Evolutionary conservation across 148 eudicot species (phyloP), one percentile per base, ranked within the genome.

Genomic region (Camellia lanceoleosa): DNA sequence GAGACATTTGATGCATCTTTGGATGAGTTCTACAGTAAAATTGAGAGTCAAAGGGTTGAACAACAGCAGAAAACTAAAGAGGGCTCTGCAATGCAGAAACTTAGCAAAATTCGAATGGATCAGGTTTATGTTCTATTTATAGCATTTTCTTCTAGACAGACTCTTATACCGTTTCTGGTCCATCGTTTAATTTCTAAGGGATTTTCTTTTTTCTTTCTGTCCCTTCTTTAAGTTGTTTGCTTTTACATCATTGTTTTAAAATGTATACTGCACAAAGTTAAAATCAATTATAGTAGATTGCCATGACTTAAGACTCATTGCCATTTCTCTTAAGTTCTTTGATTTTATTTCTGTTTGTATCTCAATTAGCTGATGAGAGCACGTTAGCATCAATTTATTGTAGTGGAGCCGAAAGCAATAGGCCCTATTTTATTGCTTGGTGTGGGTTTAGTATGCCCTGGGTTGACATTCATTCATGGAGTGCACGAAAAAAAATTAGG

Each of bases 11-110:
- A 96, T 87, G 93, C 91, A 75, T 92, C 98, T 79, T 86, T 96
- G 82, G 99, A 96, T 83, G 99, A 96, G 74, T 96, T 93, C 83
- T 96, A 96, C 80, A 96, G 99, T 83, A 96, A 96, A 86, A 96
- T 96, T 86, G 99, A 96, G 89, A 89, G 92, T 79, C 99, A 96
- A 80, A 89, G 98, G 78, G 61, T 86, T 60, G 95, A 96, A 80
- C 97, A 91, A 61, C 99, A 91, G 79, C 97, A 96, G 75, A 91
- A 93, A 78, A 85, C 92, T 56, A 96, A 93, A 92, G 97, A 93
- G 86, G 92, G 89, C 82, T 89, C 95, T 86, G 97, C 98, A 19
- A 82, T 86, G 84, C 99, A 93, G 82, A 96, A 89, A 80, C 94
- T 96, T 41, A 86, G 82, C 80, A 93, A 92, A 82, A 96, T 96